Evolutionary conservation across 1,284 basidiomycete genomes (phyloP), one percentile per base, ranked within the genome.

Genomic region (Sporisorium scitamineum): DNA sequence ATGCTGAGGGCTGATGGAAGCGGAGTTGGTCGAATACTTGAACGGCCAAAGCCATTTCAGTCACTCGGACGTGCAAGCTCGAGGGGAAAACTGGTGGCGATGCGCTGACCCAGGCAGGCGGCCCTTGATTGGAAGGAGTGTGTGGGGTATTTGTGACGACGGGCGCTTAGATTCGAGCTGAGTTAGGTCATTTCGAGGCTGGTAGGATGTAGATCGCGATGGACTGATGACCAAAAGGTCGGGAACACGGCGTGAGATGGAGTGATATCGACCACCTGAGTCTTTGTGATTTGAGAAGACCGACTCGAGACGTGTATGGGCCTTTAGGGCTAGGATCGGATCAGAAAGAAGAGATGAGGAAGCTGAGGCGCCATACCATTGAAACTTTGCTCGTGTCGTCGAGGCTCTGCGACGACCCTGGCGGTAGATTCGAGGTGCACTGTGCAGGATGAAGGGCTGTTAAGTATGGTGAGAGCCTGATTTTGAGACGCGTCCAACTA

Each of bases 131-230:
- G 32, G 11, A 13, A 51, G 16, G 14, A 42, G 47, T 16, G 11
- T 5, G 34, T 13, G n/a, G 26, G 24, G 27, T 13, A 31, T 22
- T 29, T n/a, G 13, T 9, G 8, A 7, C 13, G 37, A 51, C 37
- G 16, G 20, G 20, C 48, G 37, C 16, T 18, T 7, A 41, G 2
- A 34, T 8, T n/a, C 41, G n/a, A 32, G 54, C 41, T 39, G 32
- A 29, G 34, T 31, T 58, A 58, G 56, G 56, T 39, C 56, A 58
- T 58, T 29, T 47, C 54, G 54, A 56, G 11, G 22, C 0, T 14
- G 44, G 11, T 31, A 27, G 13, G 27, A 42, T 52, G 24, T 37
- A 22, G 31, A 37, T 10, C n/a, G 50, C 9, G 11, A 34, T 16
- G 20, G 8, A 31, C 32, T 16, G 50, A 6, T 9, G 22, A 22